Base-by-base conservation (phyloP, 192 early-diverging fungal species). In the Kappamyces sp. region DNA sequence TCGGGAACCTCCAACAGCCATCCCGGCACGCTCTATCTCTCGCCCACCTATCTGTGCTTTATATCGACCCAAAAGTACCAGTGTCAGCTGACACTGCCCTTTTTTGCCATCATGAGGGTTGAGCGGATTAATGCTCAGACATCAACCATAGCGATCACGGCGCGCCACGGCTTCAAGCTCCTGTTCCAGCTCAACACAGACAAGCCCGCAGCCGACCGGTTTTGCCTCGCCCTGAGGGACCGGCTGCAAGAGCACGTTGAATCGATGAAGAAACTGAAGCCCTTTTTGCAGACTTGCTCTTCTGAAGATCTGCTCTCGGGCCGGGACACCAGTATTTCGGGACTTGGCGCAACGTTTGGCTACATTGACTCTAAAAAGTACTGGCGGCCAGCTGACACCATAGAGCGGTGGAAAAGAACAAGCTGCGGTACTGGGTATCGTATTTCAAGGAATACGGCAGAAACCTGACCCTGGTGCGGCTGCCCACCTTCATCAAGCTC, bases 81-180 rank as follows among this genome's bases (percentile, higher is more conserved):
- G 29, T 88, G 87, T 53, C 82, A 84, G 32, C 67, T 96, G 33
- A 81, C 85, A 0, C 64, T 97, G 5, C 96, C 93, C 9, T 85
- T 95, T 45, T 93, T 82, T 62, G 91, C 91, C 1, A 83, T 99
- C 49, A 87, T 89, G 51, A 80, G 91, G 5, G 93, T 99, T 7
- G 96, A 99, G 68, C 77, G 90, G 12, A 67, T 90, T 49, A 89
- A 85, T 61, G 70, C 79, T n/a, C 69, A 74, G 14, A 74, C 78
- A 31, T 84, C 88, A 47, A 77, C 85, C 22, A 77, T 99, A 39
- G 78, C 85, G 1, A 86, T 99, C 41, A 86, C 90, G 1, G 88
- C 88, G 9, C 91, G 93, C 84, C 94, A 99, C 66, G 82, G 91
- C 66, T 87, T 91, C 74, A 81, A 81, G 45, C 68, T 96, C n/a